Evolutionary conservation across 1,139 yeast species (phyloP), one percentile per base, ranked within the genome.

Genomic region (Spencermartinsiella ligniputridi): DNA sequence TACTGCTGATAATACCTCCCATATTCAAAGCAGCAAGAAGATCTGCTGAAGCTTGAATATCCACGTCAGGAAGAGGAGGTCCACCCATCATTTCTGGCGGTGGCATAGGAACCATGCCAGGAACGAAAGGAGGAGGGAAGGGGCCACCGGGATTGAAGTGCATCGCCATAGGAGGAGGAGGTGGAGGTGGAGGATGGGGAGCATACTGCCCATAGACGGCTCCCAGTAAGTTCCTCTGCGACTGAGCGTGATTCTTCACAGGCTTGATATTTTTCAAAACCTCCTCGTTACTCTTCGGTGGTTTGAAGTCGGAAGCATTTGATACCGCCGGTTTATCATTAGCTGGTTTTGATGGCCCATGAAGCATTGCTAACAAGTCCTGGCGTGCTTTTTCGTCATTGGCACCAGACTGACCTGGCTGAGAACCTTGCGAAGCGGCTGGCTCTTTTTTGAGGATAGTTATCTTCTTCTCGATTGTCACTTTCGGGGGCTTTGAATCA

Each of bases 221-320:
- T 1, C 77, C 77, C 48, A 66, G 52, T 44, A 78, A 69, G 41
- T 74, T 70, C 50, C 69, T 74, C 51, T 72, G 72, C 4, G 51
- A 53, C 52, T 52, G 51, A 34, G 51, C 47, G 13, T 49, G 50
- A 40, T 49, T 47, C 41, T 63, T 52, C 41, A 74, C 71, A 6
- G 76, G 77, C 47, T 69, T 63, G 35, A 71, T 66, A 39, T 63
- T 59, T 38, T 57, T 57, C 39, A 63, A 51, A 6, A 61, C 56
- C 17, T 55, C 58, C 16, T 54, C 57, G 33, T 63, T 60, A 45
- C 61, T 62, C 5, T 58, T 52, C 3, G 52, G 48, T 20, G 38
- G 46, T 9, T 51, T 42, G 8, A 42, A 51, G 18, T 55, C 53
- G 15, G 41, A 37, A 21, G 54, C 46, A 21, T 40, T 50, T 16